Base-by-base conservation (phyloP, 345 rosid genomes). In the Syzygium oleosum region DNA sequence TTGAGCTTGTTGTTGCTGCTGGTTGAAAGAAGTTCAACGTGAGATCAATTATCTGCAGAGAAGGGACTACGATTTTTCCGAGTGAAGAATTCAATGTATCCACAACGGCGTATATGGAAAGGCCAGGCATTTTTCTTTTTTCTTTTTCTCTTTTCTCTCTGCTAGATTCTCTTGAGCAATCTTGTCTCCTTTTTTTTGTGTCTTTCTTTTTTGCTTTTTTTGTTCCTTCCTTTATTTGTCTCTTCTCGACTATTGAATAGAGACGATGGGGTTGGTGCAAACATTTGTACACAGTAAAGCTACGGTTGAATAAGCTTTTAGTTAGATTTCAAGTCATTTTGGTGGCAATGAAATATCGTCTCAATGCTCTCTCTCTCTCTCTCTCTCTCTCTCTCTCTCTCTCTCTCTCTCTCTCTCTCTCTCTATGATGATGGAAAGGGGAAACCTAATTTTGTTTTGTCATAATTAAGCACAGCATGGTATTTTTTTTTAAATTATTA, bases 91-190 rank as follows among this genome's bases (percentile, higher is more conserved):
- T 61, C 38, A 61, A 10, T 38, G 83, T 73, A 5, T 38, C 21
- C 49, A 22, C 83, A 43, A 83, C 85, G 91, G 92, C 91, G 88
- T 91, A 91, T 91, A 91, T 78, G 92, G 92, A 91, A 89, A 90
- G 85, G 91, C 92, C 92, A 90, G 92, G 92, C 92, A 91, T 87
- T 87, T 84, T 80, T 59, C 61, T 41, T 11, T 46, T 31, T 51
- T 65, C 9, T 58, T 25, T 80, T 22, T 25, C 59, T 43, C 31
- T 38, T 25, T 52, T 7, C 34, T 84, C 25, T 41, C 56, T 21
- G 31, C 19, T 87, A 53, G 21, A 84, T 63, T n/a, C 59, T 19
- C 43, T 52, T 56, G n/a, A 27, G 58, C 29, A 41, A 58, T 31
- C 52, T 53, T 53, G 12, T 53, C 86, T n/a, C 13, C 41, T 22